phyloP scores from a whole-genome alignment of 148 eudicot species.

The Rhododendron ferrugineum region DNA sequence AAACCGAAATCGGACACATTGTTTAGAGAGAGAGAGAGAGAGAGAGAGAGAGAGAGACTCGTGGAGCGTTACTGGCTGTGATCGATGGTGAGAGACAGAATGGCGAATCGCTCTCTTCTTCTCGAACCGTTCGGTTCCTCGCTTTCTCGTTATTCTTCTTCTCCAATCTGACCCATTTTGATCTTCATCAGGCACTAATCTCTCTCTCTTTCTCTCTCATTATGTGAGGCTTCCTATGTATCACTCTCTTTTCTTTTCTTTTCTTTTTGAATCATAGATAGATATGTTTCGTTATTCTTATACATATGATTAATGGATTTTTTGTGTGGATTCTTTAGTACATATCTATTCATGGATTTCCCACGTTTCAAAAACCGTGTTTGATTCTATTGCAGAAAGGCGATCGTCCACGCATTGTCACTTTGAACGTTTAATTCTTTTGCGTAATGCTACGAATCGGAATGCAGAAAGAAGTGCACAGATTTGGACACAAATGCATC shows the following conservation, averaged over 20 bases:
- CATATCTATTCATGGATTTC: neutral
- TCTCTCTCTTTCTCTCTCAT: neutral
- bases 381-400: neutral
- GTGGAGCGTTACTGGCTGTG: conserved; percentile 20
- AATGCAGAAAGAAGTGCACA: too few species aligned
- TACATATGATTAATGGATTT: neutral
- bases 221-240: neutral
- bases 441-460: too few species aligned
- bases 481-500: too few species aligned
- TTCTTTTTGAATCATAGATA: neutral
- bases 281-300: neutral
- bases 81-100: conserved; percentile 15
- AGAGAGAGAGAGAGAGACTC: neutral
- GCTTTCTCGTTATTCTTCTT: neutral
- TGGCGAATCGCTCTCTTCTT: conserved; percentile 3
- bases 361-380: neutral
- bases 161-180: neutral
- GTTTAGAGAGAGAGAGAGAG: neutral
- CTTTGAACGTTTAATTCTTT: neutral
- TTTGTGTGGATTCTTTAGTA: neutral
- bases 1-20: neutral
- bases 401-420: neutral
- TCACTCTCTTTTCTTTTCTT: neutral
- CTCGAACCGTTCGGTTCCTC: neutral
- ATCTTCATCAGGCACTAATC: conserved; percentile 6